Evolutionary conservation across 2,329 filamentous ascomycete species (phyloP).

Genomic region (Lasiodiplodia hormozganensis): DNA sequence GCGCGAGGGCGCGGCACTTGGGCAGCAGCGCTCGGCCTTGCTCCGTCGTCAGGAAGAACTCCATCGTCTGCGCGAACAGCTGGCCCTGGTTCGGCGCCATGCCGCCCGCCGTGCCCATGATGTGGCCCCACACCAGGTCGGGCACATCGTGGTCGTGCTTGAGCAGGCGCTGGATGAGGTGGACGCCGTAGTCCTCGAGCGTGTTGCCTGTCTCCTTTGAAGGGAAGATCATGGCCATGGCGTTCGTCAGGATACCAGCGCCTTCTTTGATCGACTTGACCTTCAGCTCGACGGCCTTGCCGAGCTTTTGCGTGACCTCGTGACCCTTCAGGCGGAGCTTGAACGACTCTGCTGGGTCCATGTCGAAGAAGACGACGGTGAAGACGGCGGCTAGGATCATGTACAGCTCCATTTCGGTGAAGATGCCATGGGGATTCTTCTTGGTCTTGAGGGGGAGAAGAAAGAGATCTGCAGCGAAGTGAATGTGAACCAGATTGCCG

Average conservation of each 20-base stretch:
- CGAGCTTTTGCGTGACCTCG: slow-evolving; percentile 56
- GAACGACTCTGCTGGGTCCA: slow-evolving; percentile 60
- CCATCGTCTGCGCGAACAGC: slow-evolving; percentile 63
- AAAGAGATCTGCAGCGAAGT: slow-evolving; percentile 63
- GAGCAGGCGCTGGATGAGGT: slow-evolving; percentile 62
- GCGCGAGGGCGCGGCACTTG: slow-evolving; percentile 57
- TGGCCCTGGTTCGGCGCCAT: slow-evolving; percentile 58
- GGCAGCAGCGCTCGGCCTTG: slow-evolving; percentile 56
- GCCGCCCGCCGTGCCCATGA: slow-evolving; percentile 64
- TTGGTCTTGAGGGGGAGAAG: slow-evolving; percentile 63
- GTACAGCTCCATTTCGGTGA: slow-evolving; percentile 62
- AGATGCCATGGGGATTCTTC: slow-evolving; percentile 57
- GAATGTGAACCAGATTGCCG: slow-evolving; percentile 61
- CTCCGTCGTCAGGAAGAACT: slow-evolving; percentile 59
- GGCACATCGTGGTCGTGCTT: slow-evolving; percentile 54
- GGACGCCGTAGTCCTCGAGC: slow-evolving; percentile 60
- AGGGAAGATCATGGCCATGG: slow-evolving; percentile 50
- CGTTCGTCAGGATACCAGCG: slow-evolving; percentile 49
- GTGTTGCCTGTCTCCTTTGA: slow-evolving; percentile 43
- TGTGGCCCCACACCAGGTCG: slow-evolving; percentile 63
- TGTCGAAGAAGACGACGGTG: slow-evolving; percentile 62
- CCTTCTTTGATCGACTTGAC: slow-evolving; percentile 53
- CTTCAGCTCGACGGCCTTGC: slow-evolving; percentile 57
- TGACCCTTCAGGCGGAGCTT: slow-evolving; percentile 58
- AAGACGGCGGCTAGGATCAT: slow-evolving; percentile 61